Evolutionary conservation across 2,329 filamentous ascomycete species (phyloP), one percentile per base, ranked within the genome.

Genomic region (Phialocephala subalpina): DNA sequence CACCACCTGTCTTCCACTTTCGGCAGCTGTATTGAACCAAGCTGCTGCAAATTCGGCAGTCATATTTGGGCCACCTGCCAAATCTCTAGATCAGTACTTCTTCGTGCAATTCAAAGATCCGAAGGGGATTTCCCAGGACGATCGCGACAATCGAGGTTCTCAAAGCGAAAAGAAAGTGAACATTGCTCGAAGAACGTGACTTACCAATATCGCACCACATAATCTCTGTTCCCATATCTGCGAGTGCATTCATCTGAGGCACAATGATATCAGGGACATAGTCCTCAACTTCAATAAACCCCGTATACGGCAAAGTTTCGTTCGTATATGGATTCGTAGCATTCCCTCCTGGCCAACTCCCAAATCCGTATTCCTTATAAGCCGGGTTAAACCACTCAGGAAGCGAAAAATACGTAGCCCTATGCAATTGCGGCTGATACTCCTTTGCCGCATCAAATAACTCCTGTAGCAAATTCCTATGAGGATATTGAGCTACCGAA

Each of bases 191-290:
- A 33, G 29, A 33, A 33, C 9, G 29, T 33, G 29, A 9, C 29
- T 33, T 33, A 33, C 81, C 81, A 67, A 77, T 64, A 58, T 83
- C 82, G 71, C 82, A 84, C 82, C 82, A 83, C 80, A 84, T 80
- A 57, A 83, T 80, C 40, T 84, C 82, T 0, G 77, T 79, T n/a
- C 73, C 73, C 73, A 82, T 82, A 38, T 75, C 72, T 0, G 80
- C 80, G 0, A 83, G 76, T 2, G 74, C 74, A 29, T 80, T 69
- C 81, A 83, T 83, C 70, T 83, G 79, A 35, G 82, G 81, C 1
- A 80, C 73, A 75, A 80, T 78, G 2, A 83, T 68, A 69, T 82
- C 80, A 1, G 70, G 36, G 4, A 83, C 71, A 67, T 78, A 83
- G 70, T 83, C 81, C 2, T 61, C 63, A 1, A 79, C 76, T 0